Base-by-base conservation (phyloP, 495 filamentous ascomycete species). In the Xylaria scruposa region DNA sequence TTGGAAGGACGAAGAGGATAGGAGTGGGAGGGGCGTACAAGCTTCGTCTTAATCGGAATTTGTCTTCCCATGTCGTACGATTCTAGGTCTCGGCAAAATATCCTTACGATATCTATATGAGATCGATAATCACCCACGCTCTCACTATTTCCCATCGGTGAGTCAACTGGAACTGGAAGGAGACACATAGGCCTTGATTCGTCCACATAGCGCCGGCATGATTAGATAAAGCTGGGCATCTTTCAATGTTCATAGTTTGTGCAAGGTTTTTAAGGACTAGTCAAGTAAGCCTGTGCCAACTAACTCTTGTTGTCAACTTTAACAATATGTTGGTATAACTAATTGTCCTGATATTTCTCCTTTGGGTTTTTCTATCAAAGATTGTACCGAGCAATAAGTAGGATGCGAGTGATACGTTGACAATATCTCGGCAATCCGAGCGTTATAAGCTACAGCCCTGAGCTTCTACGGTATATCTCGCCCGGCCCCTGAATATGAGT, bases 381-480 rank as follows among this genome's bases (percentile, higher is more conserved):
- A 12, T 12, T 33, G 38, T n/a, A 44, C 19, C 0, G 33, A n/a
- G n/a, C 8, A 4, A 24, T 26, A 21, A 7, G 6, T 19, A 33
- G 42, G 42, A 13, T 38, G 42, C 42, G n/a, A 56, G 54, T 61
- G 36, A 26, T n/a, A 61, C 67, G 15, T 47, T 12, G 24, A 36
- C 19, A 12, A 69, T 69, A 54, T 69, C 67, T 69, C 67, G 67
- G 56, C 15, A 29, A 24, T 69, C 60, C 67, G n/a, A n/a, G 21
- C 2, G 24, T 47, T 21, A 46, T 54, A 4, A 54, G 21, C 33
- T 3, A 67, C 4, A 40, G 26, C 8, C 2, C 12, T 9, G 36
- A 24, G 2, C 6, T 24, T 67, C 29, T 31, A 19, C 9, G 1
- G 15, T 26, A 33, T 13, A 31, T 36, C 5, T 56, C 26, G 12